phyloP scores from a whole-genome alignment of 345 rosid species.

The Citrus sinensis region DVS_A1.0 CM039163.1:2068501-2069000 shows the following conservation, averaged over 20 bases:
- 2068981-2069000: background rate
- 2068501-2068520: conserved; percentile 72
- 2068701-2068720: background rate
- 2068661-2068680: background rate
- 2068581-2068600: conserved; percentile 67
- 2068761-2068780: background rate
- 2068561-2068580: conserved; percentile 58
- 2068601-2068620: conserved; percentile 70
- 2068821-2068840: background rate
- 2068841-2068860: background rate
- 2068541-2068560: conserved; percentile 62
- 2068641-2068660: background rate
- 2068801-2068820: background rate
- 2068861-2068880: background rate
- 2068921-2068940: background rate
- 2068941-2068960: background rate
- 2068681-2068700: background rate
- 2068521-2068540: conserved; percentile 66
- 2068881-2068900: background rate
- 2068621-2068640: conserved; percentile 42
- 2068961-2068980: background rate
- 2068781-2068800: background rate
- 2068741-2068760: background rate
- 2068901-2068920: background rate
- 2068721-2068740: background rate